These are phyloP conservation scores for Yamagishiella unicocca DNA, from an alignment of 139 green algal genomes.

Conservation along the genomic window DNA sequence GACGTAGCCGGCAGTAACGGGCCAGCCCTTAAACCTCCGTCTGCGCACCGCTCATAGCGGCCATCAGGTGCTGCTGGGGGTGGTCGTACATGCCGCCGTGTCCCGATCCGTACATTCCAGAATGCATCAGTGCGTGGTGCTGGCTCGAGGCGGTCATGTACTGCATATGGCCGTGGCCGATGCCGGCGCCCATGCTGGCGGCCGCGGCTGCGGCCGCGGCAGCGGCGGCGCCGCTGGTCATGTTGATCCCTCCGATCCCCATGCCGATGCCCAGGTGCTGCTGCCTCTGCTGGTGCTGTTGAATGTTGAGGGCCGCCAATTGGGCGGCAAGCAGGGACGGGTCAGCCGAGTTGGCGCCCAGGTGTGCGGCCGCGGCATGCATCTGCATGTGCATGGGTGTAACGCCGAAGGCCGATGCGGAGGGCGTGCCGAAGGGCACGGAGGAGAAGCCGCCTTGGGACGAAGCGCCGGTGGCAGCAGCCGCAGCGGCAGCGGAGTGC, in stretches of 20 bases:
- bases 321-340: constrained; percentile 31
- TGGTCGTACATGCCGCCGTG: constrained; percentile 25
- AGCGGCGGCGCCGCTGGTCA: constrained; percentile 13
- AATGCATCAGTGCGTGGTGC: constrained; percentile 26
- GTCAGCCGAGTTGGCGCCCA: not conserved
- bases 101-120: not conserved
- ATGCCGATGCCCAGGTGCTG: constrained; percentile 3
- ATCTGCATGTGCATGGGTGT: constrained; percentile 19
- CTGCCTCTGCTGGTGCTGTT: not conserved
- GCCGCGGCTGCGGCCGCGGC: not conserved
- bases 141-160: not conserved
- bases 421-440: not conserved
- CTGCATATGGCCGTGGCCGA: constrained; percentile 15
- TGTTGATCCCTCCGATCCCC: not conserved
- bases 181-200: constrained; percentile 26
- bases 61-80: constrained; percentile 23
- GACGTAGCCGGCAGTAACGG: no score
- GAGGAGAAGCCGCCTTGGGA: not conserved
- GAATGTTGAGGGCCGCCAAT: constrained; percentile 29
- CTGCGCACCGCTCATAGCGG: constrained; percentile 14
- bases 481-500: constrained; percentile 2
- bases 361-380: constrained; percentile 5
- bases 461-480: not conserved
- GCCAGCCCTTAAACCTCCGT: constrained; percentile 16
- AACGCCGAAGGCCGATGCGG: not conserved